Percentiles rank a stretch among this genome's conserved stretches.
Conservation (phyloP, 352 stramenopile genomes). For the Plasmopara muralis region DNA sequence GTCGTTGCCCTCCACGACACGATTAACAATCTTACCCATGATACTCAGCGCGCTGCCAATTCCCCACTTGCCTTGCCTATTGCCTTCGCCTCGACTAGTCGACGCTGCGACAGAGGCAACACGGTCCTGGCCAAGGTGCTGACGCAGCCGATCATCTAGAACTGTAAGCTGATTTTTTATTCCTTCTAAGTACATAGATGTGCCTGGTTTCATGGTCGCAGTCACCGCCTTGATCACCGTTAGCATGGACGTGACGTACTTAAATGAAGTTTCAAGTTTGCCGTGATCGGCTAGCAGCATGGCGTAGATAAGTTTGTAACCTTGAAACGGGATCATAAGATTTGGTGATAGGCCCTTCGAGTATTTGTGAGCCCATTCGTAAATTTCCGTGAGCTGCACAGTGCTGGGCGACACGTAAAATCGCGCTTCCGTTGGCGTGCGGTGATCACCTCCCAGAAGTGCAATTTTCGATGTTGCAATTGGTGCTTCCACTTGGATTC, state of each 20-base stretch:
- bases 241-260: conserved; percentile 84
- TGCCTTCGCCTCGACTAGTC: conserved; percentile 27
- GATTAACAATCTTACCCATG: conserved; percentile 85
- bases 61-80: conserved; percentile 68
- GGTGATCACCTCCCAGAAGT: conserved; percentile 73
- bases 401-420: conserved; percentile 76
- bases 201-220: conserved; percentile 72
- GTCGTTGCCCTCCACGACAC: conserved; percentile 74
- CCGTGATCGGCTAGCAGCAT: conserved; percentile 81
- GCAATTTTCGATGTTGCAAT: conserved; percentile 72
- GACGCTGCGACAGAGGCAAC: conserved; percentile 57
- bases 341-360: conserved; percentile 35
- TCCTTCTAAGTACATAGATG: conserved; percentile 82
- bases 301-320: conserved; percentile 86
- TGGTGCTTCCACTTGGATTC: conserved; percentile 64
- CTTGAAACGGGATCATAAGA: conserved; percentile 81
- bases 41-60: conserved; percentile 75
- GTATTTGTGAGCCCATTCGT: conserved; percentile 76
- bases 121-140: conserved; percentile 75
- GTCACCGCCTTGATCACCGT: conserved; percentile 65
- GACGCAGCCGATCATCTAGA: conserved; percentile 76
- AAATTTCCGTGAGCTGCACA: conserved; percentile 81
- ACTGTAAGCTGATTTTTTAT: conserved; percentile 86
- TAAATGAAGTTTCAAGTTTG: conserved; percentile 77
- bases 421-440: conserved; percentile 55